Conservation (phyloP, 2,329 filamentous ascomycete genomes). For the Blumeria hordei region DNA sequence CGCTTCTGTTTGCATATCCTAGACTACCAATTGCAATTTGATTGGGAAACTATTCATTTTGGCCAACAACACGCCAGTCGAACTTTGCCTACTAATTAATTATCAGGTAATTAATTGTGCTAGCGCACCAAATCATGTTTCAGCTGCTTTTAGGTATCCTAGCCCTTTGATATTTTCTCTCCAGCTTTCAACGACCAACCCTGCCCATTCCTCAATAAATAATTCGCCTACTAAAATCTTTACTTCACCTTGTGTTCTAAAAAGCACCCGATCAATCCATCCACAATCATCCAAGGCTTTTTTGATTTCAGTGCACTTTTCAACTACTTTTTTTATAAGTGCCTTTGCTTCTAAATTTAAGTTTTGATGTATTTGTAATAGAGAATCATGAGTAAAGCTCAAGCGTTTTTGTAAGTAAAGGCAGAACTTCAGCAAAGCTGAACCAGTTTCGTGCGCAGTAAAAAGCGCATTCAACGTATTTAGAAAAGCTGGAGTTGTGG, state of each 20-base stretch:
- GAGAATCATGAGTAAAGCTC: conserved; percentile 4
- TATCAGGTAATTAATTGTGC: too few species aligned
- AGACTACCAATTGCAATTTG: neutral
- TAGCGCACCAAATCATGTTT: neutral
- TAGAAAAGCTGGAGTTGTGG: conserved; percentile 6
- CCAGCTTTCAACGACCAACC: conserved; percentile 14
- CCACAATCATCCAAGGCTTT: conserved; percentile 14
- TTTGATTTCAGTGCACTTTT: conserved; percentile 9
- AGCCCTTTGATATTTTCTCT: conserved; percentile 13
- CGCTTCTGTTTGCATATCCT: neutral
- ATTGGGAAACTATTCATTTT: neutral
- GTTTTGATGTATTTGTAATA: conserved; percentile 5
- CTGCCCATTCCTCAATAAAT: conserved; percentile 15
- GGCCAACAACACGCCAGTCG: too few species aligned
- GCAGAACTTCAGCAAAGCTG: conserved; percentile 5
- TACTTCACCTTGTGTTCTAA: conserved; percentile 5
- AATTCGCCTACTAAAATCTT: conserved; percentile 9
- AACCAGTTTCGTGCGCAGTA: conserved; percentile 10
- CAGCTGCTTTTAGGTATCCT: conserved; percentile 6
- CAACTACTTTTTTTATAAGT: conserved; percentile 6
- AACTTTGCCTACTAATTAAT: too few species aligned
- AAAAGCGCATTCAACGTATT: conserved; percentile 12
- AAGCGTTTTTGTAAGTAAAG: conserved; percentile 6
- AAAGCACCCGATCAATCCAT: conserved; percentile 15
- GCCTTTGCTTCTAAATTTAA: conserved; percentile 3